phyloP scores from a whole-genome alignment of 805 yeast species.

The Ogataea pignaliae region DNA sequence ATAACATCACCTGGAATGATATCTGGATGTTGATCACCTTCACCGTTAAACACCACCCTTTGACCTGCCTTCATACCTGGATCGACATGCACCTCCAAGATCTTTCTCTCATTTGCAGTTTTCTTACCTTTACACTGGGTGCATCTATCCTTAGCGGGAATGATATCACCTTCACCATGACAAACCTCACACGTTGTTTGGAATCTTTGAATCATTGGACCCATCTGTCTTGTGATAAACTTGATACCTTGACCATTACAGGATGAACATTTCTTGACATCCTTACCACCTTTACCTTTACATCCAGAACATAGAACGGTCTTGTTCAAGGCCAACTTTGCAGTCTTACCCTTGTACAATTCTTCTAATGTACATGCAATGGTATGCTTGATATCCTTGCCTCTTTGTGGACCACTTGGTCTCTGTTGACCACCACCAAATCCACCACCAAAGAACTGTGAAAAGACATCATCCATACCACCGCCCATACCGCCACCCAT shows the following conservation, averaged over 20 bases:
- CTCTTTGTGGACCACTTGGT: constrained; percentile 80
- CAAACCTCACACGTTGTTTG: constrained; percentile 92
- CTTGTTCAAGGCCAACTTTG: constrained; percentile 91
- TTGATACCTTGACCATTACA: constrained; percentile 93
- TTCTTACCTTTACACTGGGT: constrained; percentile 84
- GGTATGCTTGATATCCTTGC: constrained; percentile 88
- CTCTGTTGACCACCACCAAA: constrained; percentile 59
- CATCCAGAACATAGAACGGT: constrained; percentile 84
- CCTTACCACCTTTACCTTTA: constrained; percentile 95
- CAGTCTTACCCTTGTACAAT: constrained; percentile 86
- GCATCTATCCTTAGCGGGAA: constrained; percentile 86
- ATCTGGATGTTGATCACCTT: constrained; percentile 96
- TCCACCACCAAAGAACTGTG: constrained; percentile 62
- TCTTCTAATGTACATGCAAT: constrained; percentile 86
- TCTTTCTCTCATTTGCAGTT: constrained; percentile 81
- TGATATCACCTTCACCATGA: constrained; percentile 86
- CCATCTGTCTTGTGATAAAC: constrained; percentile 96
- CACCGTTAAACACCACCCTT: constrained; percentile 85
- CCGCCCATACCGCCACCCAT: constrained; percentile 50
- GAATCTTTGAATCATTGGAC: constrained; percentile 98
- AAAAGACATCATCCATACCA: constrained; percentile 44
- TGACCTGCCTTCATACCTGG: constrained; percentile 98
- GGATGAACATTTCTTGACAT: constrained; percentile 76
- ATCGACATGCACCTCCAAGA: constrained; percentile 88
- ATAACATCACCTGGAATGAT: constrained; percentile 95